Base-by-base conservation (phyloP, 345 rosid species). In the Cardamine chenopodiifolia region DNA sequence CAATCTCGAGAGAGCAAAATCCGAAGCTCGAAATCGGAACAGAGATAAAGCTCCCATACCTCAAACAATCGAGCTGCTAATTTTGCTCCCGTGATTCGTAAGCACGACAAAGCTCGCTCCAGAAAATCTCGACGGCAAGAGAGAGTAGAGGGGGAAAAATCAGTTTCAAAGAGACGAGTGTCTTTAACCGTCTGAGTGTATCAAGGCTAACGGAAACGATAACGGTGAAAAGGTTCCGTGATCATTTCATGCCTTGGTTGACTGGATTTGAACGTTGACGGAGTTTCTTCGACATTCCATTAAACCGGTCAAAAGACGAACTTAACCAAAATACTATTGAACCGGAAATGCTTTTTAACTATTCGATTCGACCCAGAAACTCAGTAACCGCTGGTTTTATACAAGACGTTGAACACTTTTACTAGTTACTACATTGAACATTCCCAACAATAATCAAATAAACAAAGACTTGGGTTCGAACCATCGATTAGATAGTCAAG, bases 381-480 rank as follows among this genome's bases (percentile, higher is more conserved):
- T 11, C 31, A 13, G 6, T 19, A 50, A 62, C 8, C 56, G 34
- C 47, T 17, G 29, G 48, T 22, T 64, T 47, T 5, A n/a, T 19
- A 32, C 47, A 42, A 55, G 45, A 22, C 28, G 32, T 6, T 8
- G 6, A 44, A 66, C 40, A 18, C 53, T 39, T 57, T 18, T 9
- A 48, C 73, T 39, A 59, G n/a, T n/a, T n/a, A n/a, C n/a, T n/a
- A 29, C 68, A 49, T 50, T 54, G 58, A 53, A 61, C 63, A 54
- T 55, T 55, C 23, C 71, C 52, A 76, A 62, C 53, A 76, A 45
- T 53, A 44, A 62, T 70, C 37, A 63, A 70, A 69, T 32, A 42
- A 69, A 53, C 62, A 61, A 42, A 68, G 44, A 69, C 75, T 76
- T 19, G 44, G 35, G 74, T 62, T 76, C 75, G 6, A 69, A 25